These are phyloP conservation scores for Verticillium zaregamsianum DNA, from an alignment of 2,329 filamentous ascomycete species.

Conservation along the genomic window DNA sequence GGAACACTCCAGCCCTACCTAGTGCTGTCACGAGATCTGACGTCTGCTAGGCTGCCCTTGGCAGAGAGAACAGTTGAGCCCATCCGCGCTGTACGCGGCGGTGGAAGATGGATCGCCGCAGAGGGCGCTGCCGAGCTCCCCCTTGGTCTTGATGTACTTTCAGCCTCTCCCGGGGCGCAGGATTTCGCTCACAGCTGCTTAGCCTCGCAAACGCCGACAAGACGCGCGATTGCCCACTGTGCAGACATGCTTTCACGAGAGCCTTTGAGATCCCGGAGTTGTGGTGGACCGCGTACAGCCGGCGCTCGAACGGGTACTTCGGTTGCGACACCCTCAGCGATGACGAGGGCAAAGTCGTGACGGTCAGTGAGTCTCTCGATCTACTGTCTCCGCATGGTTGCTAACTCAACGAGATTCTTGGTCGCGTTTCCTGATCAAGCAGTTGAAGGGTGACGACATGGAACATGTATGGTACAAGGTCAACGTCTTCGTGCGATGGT, in stretches of 20 bases:
- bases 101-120: neutral
- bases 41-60: neutral
- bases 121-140: neutral
- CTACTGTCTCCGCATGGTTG: neutral
- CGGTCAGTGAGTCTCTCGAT: constrained; percentile 14
- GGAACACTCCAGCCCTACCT: neutral
- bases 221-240: neutral
- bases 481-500: constrained; percentile 26
- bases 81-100: neutral
- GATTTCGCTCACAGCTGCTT: neutral
- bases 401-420: constrained; percentile 22
- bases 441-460: constrained; percentile 8
- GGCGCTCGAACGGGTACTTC: constrained; percentile 34
- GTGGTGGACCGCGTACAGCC: constrained; percentile 30
- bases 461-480: constrained; percentile 30
- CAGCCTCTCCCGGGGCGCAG: neutral
- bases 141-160: neutral
- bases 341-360: constrained; percentile 5
- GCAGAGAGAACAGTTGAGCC: neutral
- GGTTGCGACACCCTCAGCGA: constrained; percentile 21
- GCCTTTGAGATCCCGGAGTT: constrained; percentile 22
- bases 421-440: constrained; percentile 26
- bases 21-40: neutral
- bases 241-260: constrained; percentile 14
- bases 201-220: neutral